phyloP scores from a whole-genome alignment of 768 basidiomycete species.

The Lactarius quietus region DNA sequence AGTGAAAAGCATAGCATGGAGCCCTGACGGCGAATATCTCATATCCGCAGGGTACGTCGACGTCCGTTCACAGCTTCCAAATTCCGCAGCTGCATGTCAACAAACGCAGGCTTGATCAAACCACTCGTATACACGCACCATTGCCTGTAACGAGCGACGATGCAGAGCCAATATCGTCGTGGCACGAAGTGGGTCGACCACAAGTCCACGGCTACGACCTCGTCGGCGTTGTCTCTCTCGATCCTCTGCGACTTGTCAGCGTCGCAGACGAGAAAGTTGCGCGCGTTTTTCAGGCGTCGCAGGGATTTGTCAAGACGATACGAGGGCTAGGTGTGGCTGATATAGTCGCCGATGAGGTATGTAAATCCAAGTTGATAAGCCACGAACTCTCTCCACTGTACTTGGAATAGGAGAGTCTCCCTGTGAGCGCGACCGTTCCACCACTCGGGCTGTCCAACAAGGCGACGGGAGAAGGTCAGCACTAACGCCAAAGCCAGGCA shows the following conservation, averaged over 20 bases:
- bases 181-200: conserved; percentile 90
- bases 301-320: conserved; percentile 67
- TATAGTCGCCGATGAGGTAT: conserved; percentile 51
- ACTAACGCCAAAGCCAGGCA: not conserved
- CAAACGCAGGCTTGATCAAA: conserved; percentile 74
- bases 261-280: conserved; percentile 96
- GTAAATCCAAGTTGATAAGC: conserved; percentile 16
- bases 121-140: conserved; percentile 81
- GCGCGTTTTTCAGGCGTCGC: conserved; percentile 89
- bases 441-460: conserved; percentile 95
- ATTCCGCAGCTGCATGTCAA: conserved; percentile 2
- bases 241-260: conserved; percentile 75
- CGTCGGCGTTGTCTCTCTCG: conserved; percentile 72
- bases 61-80: conserved; percentile 3
- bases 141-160: conserved; percentile 31
- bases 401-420: conserved; percentile 48
- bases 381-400: not conserved
- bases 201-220: conserved; percentile 98
- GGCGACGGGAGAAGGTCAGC: conserved; percentile 67
- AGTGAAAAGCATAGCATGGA: conserved; percentile 83
- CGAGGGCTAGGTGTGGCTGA: conserved; percentile 47
- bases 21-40: conserved; percentile 79
- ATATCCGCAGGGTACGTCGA: conserved; percentile 72
- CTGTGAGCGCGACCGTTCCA: conserved; percentile 83
- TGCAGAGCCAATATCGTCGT: conserved; percentile 36